Conservation (phyloP, 305 asterid species). For the Rubia peregrina region DNA sequence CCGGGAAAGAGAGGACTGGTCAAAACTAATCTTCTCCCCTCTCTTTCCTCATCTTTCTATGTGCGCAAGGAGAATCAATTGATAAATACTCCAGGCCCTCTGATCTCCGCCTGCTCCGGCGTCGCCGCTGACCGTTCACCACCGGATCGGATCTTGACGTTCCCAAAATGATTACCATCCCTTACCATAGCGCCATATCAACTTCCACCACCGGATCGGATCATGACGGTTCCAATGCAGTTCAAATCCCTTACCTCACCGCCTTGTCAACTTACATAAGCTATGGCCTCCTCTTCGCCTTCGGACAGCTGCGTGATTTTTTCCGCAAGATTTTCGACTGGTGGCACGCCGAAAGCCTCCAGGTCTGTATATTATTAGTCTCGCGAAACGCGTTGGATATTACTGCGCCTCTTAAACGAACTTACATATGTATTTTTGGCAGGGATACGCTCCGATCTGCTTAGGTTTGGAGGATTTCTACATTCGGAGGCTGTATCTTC, state of each 20-base stretch:
- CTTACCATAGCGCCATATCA: constrained; percentile 44
- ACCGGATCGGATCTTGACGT: constrained; percentile 33
- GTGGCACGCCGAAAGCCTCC: constrained; percentile 68
- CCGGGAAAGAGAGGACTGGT: constrained; percentile 20
- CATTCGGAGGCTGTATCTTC: constrained; percentile 74
- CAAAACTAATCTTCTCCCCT: constrained; percentile 10
- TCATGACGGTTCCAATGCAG: constrained; percentile 46
- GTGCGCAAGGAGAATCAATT: neutral
- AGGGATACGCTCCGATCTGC: constrained; percentile 99
- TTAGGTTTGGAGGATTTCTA: constrained; percentile 99
- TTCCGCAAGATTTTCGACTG: constrained; percentile 70
- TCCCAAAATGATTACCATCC: constrained; percentile 78
- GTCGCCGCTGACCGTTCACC: constrained; percentile 19
- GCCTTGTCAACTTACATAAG: constrained; percentile 95
- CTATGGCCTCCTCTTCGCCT: constrained; percentile 92
- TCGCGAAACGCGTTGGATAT: neutral
- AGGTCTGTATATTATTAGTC: constrained; percentile 32
- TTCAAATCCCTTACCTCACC: constrained; percentile 85
- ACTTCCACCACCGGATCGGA: constrained; percentile 29
- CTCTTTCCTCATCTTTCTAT: constrained; percentile 6
- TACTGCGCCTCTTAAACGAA: neutral
- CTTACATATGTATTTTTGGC: constrained; percentile 7
- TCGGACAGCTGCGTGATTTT: constrained; percentile 92
- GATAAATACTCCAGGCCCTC: neutral
- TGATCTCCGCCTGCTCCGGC: constrained; percentile 6